Base-by-base conservation (phyloP, 345 rosid species). In the Syzygium jambos region DNA sequence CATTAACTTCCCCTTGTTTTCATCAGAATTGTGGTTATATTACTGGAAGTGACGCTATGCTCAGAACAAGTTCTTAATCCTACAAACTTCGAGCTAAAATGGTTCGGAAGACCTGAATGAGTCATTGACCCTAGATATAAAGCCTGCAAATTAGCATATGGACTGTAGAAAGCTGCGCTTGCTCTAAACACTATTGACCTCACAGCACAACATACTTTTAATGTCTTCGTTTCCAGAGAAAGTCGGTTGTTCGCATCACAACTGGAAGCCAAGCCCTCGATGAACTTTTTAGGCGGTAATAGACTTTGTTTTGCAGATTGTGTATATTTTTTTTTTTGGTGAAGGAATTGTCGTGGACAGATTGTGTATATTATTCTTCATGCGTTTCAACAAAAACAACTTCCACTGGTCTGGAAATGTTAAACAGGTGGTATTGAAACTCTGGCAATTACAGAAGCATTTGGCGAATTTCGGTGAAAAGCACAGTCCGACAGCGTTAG, bases 201-300 rank as follows among this genome's bases (percentile, higher is more conserved):
- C 46, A 43, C 46, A 43, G 63, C 63, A 23, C 65, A 11, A 57
- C 5, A 14, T 25, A 57, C 65, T 51, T 87, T 84, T 21, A 41
- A 27, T 54, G 52, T 25, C 49, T 89, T 85, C 56, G 95, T 61
- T 61, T 61, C 19, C 9, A n/a, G 98, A 94, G 98, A 83, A 94
- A 95, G 91, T 78, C 91, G 2, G 96, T 96, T 89, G 89, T 98
- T 89, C 91, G 91, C 11, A 96, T 98, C 88, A 96, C 98, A 57
- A 98, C 99, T 9, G 99, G 99, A 90, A 95, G 98, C 92, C 99
- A 95, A 87, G 97, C 99, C 82, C 98, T 96, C 49, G 96, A 96
- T 89, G 98, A 98, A 89, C 96, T 96, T 84, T 84, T 91, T 98
- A 85, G 99, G 99, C 82, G 96, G 98, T 95, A 91, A 65, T 85